Evolutionary conservation across 2,329 filamentous ascomycete species (phyloP).

Genomic region (Alternaria viburni): DNA sequence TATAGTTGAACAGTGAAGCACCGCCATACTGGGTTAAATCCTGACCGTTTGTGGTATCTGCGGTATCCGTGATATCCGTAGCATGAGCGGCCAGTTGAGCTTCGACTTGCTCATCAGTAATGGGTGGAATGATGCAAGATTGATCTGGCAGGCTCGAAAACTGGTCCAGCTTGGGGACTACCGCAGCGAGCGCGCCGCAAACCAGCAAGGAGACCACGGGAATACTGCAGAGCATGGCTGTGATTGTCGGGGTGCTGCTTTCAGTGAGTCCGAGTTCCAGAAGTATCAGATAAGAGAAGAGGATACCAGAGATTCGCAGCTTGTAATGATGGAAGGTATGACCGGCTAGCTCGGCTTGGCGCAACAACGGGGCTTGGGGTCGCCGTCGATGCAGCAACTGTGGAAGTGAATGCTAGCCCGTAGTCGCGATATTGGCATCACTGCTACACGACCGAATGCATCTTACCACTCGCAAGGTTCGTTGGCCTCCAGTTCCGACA

Average conservation of each 20-base stretch:
- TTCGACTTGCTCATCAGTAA: background rate
- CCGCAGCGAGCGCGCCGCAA: background rate
- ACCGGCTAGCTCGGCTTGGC: background rate
- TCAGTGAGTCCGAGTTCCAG: background rate
- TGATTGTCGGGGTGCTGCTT: background rate
- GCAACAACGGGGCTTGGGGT: background rate
- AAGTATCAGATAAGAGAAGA: background rate
- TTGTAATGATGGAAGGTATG: background rate
- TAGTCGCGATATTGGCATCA: background rate
- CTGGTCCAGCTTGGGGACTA: background rate
- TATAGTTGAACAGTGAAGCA: background rate
- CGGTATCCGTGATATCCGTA: background rate
- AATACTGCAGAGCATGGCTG: background rate
- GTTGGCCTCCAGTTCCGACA: background rate
- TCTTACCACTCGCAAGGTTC: background rate
- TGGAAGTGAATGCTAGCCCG: background rate
- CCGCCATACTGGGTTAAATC: background rate
- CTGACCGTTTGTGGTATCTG: background rate
- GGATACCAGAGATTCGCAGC: background rate
- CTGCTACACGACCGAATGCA: background rate
- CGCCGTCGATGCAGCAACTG: background rate
- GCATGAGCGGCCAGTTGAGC: background rate
- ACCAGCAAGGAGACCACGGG: background rate
- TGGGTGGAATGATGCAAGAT: background rate
- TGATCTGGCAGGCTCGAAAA: background rate